Evolutionary conservation across 2,329 filamentous ascomycete genomes (phyloP), one percentile per base, ranked within the genome.

Genomic region (Colletotrichum falcatum): DNA sequence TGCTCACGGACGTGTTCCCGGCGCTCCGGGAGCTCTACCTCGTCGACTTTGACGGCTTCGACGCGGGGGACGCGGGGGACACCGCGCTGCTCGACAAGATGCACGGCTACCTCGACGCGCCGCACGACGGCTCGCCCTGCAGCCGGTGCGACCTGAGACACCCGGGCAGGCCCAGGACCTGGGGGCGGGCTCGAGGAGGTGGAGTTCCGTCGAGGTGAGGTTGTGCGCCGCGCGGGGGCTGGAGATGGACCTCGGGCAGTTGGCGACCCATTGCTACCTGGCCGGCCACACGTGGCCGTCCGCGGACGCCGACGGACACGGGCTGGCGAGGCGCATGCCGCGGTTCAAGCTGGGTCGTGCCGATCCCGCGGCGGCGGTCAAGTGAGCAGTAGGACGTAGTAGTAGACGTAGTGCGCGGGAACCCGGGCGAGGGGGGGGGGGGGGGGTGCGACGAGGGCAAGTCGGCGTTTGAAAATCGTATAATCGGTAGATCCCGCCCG

Each of bases 1-100:
- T 70, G 11, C 18, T 70, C 30, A 30, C 49, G 0, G 56, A 70
- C 28, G 23, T 58, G 20, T 66, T 70, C 48, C 18, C 44, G 23
- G 23, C 7, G 1, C 33, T 70, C 4, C 9, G 16, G 28, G 56
- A 70, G 26, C 16, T 66, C 5, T 62, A 46, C 18, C 11, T 70
- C 12, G 6, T 70, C 3, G 63, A 70, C 49, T 20, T 66, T 6
- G 16, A 39, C 37, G 12, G 46, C 4, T 28, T 59, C 30, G 2
- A 26, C 16, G 14, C 26, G 3, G 16, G 12, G 14, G 23, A 44
- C 33, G 12, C 26, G 3, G 16, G 12, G 14, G 23, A 44, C 33
- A 8, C 20, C 2, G 20, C n/a, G 18, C 4, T 18, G 1, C 26
- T 44, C 1, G 18, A 48, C 9, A 55, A 35, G 53, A 55, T 37